Base-by-base conservation (phyloP, 768 basidiomycete genomes). In the Paxillus ammoniavirescens region DNA sequence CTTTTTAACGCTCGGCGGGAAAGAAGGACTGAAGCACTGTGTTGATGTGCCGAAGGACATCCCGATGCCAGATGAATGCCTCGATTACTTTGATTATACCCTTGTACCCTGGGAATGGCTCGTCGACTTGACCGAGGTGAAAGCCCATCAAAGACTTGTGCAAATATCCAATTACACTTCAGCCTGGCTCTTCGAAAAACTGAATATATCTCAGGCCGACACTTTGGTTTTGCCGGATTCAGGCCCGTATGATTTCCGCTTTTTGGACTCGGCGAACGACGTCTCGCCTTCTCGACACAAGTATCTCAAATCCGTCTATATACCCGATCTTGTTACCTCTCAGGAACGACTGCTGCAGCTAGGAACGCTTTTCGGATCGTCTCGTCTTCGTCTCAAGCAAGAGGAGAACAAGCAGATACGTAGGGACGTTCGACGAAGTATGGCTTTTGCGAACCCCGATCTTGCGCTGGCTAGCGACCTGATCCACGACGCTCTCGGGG, bases 361-460 rank as follows among this genome's bases (percentile, higher is more conserved):
- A 13, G 91, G 91, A 8, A 84, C 85, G 0, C 76, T 92, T 2
- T 92, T 92, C 69, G 89, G 89, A 5, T 85, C 88, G 1, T 83
- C 83, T 2, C 80, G 91, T 8, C 71, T 92, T 2, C 76, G 78
- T 21, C 73, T 90, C 0, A 74, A 70, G 18, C 61, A 72, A 28
- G 58, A 62, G 8, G 61, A 61, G 13, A 77, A 82, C 57, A 62
- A 73, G 46, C 65, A 62, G 13, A 61, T 82, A 26, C 81, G 83
- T 2, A 64, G 71, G 6, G 59, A 68, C 15, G 72, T 87, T 47
- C 80, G 88, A 14, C 68, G 71, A 52, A 65, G 63, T 40, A 90
- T 92, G 87, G 69, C 74, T 8, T 80, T 85, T 62, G 61, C 68
- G 17, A 83, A 87, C 58, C 68, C 77, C 6, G 59, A 70, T 10